phyloP scores from a whole-genome alignment of 139 green algal genomes.

The Volvox reticuliferus region DNA sequence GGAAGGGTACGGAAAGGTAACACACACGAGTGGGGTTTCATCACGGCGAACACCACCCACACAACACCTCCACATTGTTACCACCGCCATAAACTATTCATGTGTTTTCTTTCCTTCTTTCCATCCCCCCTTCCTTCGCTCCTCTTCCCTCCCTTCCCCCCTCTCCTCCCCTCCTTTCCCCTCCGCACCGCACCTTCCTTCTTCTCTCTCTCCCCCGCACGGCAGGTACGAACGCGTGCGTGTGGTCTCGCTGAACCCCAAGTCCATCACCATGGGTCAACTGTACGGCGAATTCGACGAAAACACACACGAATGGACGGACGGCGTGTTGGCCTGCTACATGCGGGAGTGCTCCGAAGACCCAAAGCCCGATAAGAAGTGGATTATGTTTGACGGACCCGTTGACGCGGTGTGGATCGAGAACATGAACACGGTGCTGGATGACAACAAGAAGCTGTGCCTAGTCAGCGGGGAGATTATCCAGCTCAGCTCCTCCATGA shows the following conservation, averaged over 20 bases:
- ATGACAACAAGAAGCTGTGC: slow-evolving; percentile 94
- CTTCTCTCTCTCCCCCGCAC: background rate
- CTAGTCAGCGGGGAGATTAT: slow-evolving; percentile 90
- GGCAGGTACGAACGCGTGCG: slow-evolving; percentile 57
- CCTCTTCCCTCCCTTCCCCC: too few species aligned
- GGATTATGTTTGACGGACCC: slow-evolving; percentile 88
- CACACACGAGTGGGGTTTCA: too few species aligned
- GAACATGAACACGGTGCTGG: slow-evolving; percentile 87
- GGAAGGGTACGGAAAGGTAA: background rate
- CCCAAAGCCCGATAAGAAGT: slow-evolving; percentile 84
- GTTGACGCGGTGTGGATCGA: slow-evolving; percentile 84
- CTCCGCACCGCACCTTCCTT: background rate
- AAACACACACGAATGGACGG: slow-evolving; percentile 88
- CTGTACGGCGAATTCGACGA: slow-evolving; percentile 89
- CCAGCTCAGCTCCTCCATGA: slow-evolving; percentile 82
- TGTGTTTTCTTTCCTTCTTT: background rate
- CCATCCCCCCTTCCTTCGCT: too few species aligned
- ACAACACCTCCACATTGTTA: too few species aligned
- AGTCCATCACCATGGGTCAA: slow-evolving; percentile 86
- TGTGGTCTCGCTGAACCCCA: slow-evolving; percentile 80
- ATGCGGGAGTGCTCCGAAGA: slow-evolving; percentile 84
- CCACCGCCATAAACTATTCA: background rate
- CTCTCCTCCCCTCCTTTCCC: too few species aligned
- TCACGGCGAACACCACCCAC: too few species aligned
- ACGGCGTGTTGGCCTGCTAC: slow-evolving; percentile 86